Base-by-base conservation (phyloP, 768 basidiomycete genomes). In the Mycena rebaudengoi region DNA sequence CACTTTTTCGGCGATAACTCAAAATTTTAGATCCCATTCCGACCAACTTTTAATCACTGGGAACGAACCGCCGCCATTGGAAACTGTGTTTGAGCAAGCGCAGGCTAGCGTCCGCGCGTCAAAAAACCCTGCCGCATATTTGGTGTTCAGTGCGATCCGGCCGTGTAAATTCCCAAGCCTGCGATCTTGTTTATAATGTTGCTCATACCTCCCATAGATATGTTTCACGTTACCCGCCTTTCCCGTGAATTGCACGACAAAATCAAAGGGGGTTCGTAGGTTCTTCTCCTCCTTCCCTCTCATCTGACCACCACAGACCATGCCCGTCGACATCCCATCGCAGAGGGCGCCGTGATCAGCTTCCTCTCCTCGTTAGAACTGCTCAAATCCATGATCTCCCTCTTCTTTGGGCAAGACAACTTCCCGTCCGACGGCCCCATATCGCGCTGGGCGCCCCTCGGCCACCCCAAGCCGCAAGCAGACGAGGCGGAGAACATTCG, bases 171-270 rank as follows among this genome's bases (percentile, higher is more conserved):
- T 14, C 40, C 32, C 20, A 39, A 14, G 5, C 3, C 6, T 39
- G 29, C 28, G 23, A 3, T n/a, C 21, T 37, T 7, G 0, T 49
- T 26, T 23, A n/a, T 32, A 6, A 44, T 10, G 13, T 21, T 14
- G 50, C 28, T 32, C 14, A 18, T 13, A 62, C 8, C 12, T 41
- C 11, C 13, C 7, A n/a, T 37, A 59, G 57, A 32, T 10, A 16
- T 66, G 14, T 66, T 52, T 25, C 65, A 61, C 46, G 35, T 58
- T 12, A 41, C 20, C 14, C 26, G 35, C 10, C 60, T 64, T 25
- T 26, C 45, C 25, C 66, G 66, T 20, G 66, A 67, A 16, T 48
- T 64, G 8, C 41, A 64, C 29, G 53, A 64, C 10, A 56, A 64
- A 10, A 50, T 67, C 13, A 29, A 33, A 5, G 62, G 66, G 51